phyloP scores from a whole-genome alignment of 257 asterid genomes.

The Petunia secreta region DNA sequence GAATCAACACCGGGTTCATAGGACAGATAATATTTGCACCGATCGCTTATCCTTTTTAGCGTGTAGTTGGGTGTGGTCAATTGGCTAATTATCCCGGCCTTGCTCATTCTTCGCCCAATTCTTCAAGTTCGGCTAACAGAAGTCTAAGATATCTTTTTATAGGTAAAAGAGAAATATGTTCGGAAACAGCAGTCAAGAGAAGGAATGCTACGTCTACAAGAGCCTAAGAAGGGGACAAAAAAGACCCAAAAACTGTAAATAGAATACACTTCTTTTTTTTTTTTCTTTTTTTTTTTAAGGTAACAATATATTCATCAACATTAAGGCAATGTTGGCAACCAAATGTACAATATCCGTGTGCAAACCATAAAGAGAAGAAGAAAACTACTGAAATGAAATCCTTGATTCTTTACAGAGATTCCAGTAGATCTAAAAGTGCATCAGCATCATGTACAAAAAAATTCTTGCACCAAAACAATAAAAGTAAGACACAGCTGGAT shows the following conservation, averaged over 20 bases:
- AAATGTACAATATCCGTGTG: too few species aligned
- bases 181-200: not conserved
- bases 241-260: not conserved
- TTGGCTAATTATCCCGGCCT: not conserved
- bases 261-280: not conserved
- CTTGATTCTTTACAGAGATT: too few species aligned
- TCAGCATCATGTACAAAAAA: too few species aligned
- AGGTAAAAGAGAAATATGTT: not conserved
- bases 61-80: not conserved
- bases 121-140: slow-evolving; percentile 1
- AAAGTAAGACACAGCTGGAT: too few species aligned
- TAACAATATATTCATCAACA: too few species aligned
- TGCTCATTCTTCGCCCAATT: not conserved
- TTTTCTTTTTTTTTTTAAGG: too few species aligned
- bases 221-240: not conserved
- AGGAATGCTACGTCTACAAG: not conserved
- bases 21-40: slow-evolving; percentile 4
- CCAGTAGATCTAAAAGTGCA: too few species aligned
- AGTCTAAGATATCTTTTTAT: not conserved
- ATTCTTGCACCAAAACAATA: too few species aligned
- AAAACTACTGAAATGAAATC: too few species aligned
- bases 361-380: too few species aligned
- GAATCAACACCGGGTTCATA: not conserved
- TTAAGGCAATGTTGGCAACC: too few species aligned
- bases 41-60: not conserved